Conservation (phyloP, 805 yeast species). For the Myxozyma geophila region DNA sequence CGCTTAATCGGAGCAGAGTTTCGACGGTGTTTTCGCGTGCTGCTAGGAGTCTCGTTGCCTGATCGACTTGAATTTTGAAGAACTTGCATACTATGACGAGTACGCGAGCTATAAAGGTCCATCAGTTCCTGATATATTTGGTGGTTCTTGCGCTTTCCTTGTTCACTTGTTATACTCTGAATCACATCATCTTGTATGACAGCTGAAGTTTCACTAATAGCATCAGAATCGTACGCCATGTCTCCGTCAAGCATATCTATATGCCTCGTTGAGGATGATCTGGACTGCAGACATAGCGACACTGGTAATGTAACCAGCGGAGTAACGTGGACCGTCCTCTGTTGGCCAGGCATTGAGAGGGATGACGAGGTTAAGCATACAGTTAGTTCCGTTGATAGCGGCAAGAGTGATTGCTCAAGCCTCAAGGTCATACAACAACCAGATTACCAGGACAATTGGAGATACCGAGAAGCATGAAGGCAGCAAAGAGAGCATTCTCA, state of each 20-base stretch:
- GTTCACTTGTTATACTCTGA: constrained; percentile 8
- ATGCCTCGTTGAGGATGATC: too few species aligned
- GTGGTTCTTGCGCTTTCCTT: constrained; percentile 18
- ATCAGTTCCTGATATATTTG: constrained; percentile 28
- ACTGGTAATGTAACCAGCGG: too few species aligned
- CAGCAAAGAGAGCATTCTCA: constrained; percentile 32
- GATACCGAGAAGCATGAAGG: too few species aligned
- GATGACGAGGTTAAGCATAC: too few species aligned
- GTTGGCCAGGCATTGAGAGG: too few species aligned
- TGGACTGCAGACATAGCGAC: too few species aligned
- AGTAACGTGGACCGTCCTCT: too few species aligned
- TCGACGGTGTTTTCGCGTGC: constrained; percentile 14
- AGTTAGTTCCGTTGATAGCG: too few species aligned
- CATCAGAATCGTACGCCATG: constrained; percentile 20
- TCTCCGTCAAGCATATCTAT: constrained; percentile 1
- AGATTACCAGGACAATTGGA: too few species aligned
- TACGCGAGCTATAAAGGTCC: constrained; percentile 29
- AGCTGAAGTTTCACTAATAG: constrained; percentile 31
- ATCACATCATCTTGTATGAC: constrained; percentile 18
- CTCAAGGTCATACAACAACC: too few species aligned
- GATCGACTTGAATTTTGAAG: constrained; percentile 1
- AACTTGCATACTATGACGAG: constrained; percentile 21
- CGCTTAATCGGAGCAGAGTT: constrained; percentile 19
- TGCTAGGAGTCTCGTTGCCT: neutral
- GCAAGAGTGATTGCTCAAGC: too few species aligned